phyloP scores from a whole-genome alignment of 2,329 filamentous ascomycete genomes.

The Calonectria crousiana region DNA sequence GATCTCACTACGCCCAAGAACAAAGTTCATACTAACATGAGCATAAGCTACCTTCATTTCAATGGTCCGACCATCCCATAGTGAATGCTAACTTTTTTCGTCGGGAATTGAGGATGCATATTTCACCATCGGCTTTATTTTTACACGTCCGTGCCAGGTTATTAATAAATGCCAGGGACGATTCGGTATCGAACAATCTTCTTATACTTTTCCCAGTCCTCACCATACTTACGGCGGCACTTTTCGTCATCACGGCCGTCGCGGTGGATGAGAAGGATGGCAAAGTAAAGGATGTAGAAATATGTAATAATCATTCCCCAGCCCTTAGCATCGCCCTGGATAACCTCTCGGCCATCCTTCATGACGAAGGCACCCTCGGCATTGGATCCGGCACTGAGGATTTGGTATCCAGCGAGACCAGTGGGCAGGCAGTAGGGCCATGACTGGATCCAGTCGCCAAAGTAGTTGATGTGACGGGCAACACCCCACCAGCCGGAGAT shows the following conservation, averaged over 20 bases:
- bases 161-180: conserved; percentile 84
- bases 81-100: neutral
- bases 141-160: neutral
- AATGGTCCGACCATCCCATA: neutral
- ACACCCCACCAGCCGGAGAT: conserved; percentile 93
- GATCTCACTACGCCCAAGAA: conserved; percentile 3
- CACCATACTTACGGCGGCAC: conserved; percentile 90
- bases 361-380: conserved; percentile 67
- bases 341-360: conserved; percentile 71
- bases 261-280: conserved; percentile 85
- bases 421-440: conserved; percentile 94
- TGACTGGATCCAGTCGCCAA: conserved; percentile 94
- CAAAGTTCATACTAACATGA: neutral
- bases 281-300: conserved; percentile 96
- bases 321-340: conserved; percentile 79
- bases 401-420: conserved; percentile 83
- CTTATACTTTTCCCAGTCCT: conserved; percentile 92
- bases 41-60: neutral
- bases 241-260: conserved; percentile 91
- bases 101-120: neutral
- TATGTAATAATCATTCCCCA: conserved; percentile 93
- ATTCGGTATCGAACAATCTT: conserved; percentile 85
- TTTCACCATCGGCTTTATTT: neutral
- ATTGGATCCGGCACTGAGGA: conserved; percentile 68
- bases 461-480: conserved; percentile 94